A percentile compares a stretch with the other conserved stretches of the same genome.
phyloP scores from a whole-genome alignment of 2,329 filamentous ascomycete species.

The Penicillium fuscoglaucum region DNA sequence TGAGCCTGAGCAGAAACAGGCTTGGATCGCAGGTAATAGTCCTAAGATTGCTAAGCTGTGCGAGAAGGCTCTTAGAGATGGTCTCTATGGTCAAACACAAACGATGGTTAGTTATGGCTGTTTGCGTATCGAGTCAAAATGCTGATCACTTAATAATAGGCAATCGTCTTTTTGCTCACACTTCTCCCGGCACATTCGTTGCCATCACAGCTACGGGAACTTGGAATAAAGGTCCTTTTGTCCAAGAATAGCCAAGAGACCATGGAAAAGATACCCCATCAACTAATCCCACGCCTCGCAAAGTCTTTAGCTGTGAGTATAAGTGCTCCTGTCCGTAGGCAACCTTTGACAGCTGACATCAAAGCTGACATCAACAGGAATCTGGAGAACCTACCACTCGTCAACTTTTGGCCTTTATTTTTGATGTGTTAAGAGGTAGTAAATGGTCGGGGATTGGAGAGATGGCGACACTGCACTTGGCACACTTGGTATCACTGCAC shows the following conservation, averaged over 20 bases:
- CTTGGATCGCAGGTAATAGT: conserved; percentile 37
- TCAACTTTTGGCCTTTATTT: conserved; percentile 25
- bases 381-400: conserved; percentile 25
- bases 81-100: conserved; percentile 32
- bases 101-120: conserved; percentile 33
- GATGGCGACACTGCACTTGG: conserved; percentile 24
- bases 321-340: conserved; percentile 17
- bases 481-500: conserved; percentile 24
- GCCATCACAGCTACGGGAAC: conserved; percentile 28
- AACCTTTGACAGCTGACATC: neutral
- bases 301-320: conserved; percentile 44
- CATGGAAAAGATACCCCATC: conserved; percentile 25
- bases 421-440: conserved; percentile 23
- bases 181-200: conserved; percentile 28
- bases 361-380: conserved; percentile 16
- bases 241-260: conserved; percentile 25
- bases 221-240: conserved; percentile 29
- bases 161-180: conserved; percentile 32
- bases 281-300: conserved; percentile 32
- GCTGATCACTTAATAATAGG: conserved; percentile 25
- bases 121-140: neutral
- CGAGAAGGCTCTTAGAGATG: conserved; percentile 38
- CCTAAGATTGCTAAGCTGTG: conserved; percentile 40
- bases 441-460: neutral
- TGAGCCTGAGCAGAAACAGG: conserved; percentile 32